phyloP scores from a whole-genome alignment of 129 eudicot genomes.

The Helichrysum umbraculigerum region DNA sequence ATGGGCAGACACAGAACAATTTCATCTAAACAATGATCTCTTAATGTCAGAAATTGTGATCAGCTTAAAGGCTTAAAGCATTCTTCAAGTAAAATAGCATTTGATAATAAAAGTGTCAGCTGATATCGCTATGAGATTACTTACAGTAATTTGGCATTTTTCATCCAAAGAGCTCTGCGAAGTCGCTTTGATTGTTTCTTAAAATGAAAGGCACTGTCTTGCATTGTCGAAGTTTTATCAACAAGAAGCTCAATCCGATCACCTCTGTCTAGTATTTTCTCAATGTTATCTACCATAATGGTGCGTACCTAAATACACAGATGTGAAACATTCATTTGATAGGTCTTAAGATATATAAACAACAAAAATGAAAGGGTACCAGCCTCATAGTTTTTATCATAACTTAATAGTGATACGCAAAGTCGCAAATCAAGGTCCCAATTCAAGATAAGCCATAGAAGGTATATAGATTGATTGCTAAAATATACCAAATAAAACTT shows the following conservation, averaged over 20 bases:
- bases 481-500: not conserved
- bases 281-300: slow-evolving; percentile 97
- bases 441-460: not conserved
- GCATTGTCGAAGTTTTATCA: slow-evolving; percentile 98
- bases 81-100: not conserved
- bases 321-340: slow-evolving; percentile 9
- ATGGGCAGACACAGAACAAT: not conserved
- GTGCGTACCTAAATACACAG: slow-evolving; percentile 70
- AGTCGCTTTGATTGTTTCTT: slow-evolving; percentile 94
- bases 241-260: slow-evolving; percentile 98
- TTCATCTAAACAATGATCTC: slow-evolving; percentile 1
- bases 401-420: not conserved
- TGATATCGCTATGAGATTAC: slow-evolving; percentile 25
- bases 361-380: slow-evolving; percentile 1
- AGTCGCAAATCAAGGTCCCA: slow-evolving; percentile 1
- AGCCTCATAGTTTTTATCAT: slow-evolving; percentile 13
- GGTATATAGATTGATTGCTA: not conserved
- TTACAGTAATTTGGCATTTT: slow-evolving; percentile 96
- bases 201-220: slow-evolving; percentile 94
- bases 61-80: not conserved
- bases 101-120: not conserved
- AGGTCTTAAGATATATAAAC: slow-evolving; percentile 10
- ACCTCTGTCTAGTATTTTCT: slow-evolving; percentile 93
- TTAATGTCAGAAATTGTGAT: not conserved
- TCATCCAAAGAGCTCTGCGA: slow-evolving; percentile 96